phyloP scores from a whole-genome alignment of 1,284 basidiomycete species.

The Cryptococcus sp. region DNA sequence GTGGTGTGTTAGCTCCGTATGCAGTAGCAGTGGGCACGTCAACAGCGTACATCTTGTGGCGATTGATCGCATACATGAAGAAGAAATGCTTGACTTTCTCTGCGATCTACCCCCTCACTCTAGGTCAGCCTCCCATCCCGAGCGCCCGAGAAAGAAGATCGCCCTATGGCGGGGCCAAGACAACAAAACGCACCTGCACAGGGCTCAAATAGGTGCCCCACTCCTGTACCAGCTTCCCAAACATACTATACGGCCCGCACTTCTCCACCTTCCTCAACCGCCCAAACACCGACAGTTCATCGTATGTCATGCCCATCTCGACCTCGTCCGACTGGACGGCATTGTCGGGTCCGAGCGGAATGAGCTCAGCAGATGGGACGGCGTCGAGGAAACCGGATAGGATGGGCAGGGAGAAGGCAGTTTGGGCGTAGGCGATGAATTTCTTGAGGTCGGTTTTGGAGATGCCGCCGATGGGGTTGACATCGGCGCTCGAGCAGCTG shows the following conservation, averaged over 20 bases:
- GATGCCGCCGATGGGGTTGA: slow-evolving; percentile 98
- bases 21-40: neutral
- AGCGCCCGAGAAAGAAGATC: neutral
- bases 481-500: slow-evolving; percentile 71
- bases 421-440: slow-evolving; percentile 83
- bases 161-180: neutral
- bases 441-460: slow-evolving; percentile 96
- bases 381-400: slow-evolving; percentile 83
- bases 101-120: slow-evolving; percentile 64
- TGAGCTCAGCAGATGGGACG: slow-evolving; percentile 90
- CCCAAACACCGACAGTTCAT: slow-evolving; percentile 91
- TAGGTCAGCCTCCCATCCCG: neutral
- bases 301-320: slow-evolving; percentile 99
- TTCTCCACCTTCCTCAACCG: slow-evolving; percentile 93
- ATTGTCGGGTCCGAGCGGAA: slow-evolving; percentile 80
- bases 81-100: slow-evolving; percentile 98
- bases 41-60: slow-evolving; percentile 83
- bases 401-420: slow-evolving; percentile 78
- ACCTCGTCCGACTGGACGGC: slow-evolving; percentile 96
- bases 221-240: slow-evolving; percentile 86
- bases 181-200: slow-evolving; percentile 58
- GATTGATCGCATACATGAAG: slow-evolving; percentile 92
- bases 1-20: slow-evolving; percentile 4
- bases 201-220: slow-evolving; percentile 79
- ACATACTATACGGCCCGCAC: slow-evolving; percentile 95